Evolutionary conservation across 2,329 filamentous ascomycete genomes (phyloP), one percentile per base, ranked within the genome.

Genomic region (Pyrenophora seminiperda): DNA sequence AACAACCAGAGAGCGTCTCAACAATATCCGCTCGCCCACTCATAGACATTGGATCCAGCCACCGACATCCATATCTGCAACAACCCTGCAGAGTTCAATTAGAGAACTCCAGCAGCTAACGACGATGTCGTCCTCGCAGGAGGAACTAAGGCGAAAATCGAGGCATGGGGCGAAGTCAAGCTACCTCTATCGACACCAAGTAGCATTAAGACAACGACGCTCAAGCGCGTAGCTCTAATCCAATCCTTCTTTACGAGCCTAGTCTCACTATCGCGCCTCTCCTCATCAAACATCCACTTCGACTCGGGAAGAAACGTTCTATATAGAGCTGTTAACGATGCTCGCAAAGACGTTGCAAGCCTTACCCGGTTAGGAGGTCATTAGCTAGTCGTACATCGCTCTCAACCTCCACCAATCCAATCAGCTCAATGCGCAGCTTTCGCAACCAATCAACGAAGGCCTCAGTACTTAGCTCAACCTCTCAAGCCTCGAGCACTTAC

Each of bases 11-110:
- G 5, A 9, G 3, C 6, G 1, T 15, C n/a, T 17, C 5, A 34
- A n/a, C n/a, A 42, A 19, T 38, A 44, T 40, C 33, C 33, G 34
- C 40, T 50, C 14, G 24, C 44, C 10, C 27, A 50, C 32, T 39
- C 15, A 37, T 44, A 18, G 40, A 38, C 17, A 10, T 34, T 17
- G 5, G 32, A 34, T 7, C 20, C 20, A 4, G 20, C 20, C 20
- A 22, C 20, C 20, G 20, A 22, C 7, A 22, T 22, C 7, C 7
- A 22, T 7, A 22, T 22, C 20, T 22, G 20, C 20, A 22, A 22
- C 20, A 22, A 22, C 7, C 20, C 20, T 7, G 20, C 20, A 4
- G 20, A 22, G 7, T 22, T 22, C 7, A 4, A 22, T 4, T 22
- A 7, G 20, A 22, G 7, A 7, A 22, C 20, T 22, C 20, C 20